Evolutionary conservation across 768 basidiomycete genomes (phyloP), one percentile per base, ranked within the genome.

Genomic region (Terana coerulea): DNA sequence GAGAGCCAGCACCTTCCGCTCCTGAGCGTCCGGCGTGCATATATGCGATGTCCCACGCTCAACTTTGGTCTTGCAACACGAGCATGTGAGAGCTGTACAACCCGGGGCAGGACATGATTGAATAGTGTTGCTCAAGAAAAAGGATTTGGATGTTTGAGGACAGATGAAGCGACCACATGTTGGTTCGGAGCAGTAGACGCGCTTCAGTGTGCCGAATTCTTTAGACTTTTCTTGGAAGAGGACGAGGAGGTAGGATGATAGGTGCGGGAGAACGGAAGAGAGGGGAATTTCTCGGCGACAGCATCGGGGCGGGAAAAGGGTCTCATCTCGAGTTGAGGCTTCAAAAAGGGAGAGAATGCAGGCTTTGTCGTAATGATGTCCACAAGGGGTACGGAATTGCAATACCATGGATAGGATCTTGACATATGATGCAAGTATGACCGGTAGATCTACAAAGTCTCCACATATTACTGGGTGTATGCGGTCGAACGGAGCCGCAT

Each of bases 231-330:
- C 34, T 9, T 30, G 25, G 52, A 59, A 63, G 5, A 49, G 45
- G 1, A 39, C 25, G 3, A 33, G 15, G 28, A 59, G 53, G 4
- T 15, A 29, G 3, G 42, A 12, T 5, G 47, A n/a, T 29, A 64
- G 28, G 36, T 56, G 47, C 6, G 25, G 43, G 5, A 45, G 49
- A 47, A 66, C 56, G 17, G 48, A 9, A 5, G 29, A 30, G 24
- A 37, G 17, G 35, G 61, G 57, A 36, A 66, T 60, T 4, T 25
- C 11, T 10, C 43, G 44, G n/a, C 52, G 28, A 52, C 65, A 66
- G 55, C 67, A 68, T 19, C 64, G 60, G 1, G 65, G 67, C 3
- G 67, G 65, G 53, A 63, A 64, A 11, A 63, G 49, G 3, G 60
- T 42, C 29, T 64, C 59, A 47, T 66, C 60, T 14, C 47, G 52